Evolutionary conservation across 129 eudicot genomes (phyloP), one percentile per base, ranked within the genome.

Genomic region (Chrysanthemum seticuspe): DNA sequence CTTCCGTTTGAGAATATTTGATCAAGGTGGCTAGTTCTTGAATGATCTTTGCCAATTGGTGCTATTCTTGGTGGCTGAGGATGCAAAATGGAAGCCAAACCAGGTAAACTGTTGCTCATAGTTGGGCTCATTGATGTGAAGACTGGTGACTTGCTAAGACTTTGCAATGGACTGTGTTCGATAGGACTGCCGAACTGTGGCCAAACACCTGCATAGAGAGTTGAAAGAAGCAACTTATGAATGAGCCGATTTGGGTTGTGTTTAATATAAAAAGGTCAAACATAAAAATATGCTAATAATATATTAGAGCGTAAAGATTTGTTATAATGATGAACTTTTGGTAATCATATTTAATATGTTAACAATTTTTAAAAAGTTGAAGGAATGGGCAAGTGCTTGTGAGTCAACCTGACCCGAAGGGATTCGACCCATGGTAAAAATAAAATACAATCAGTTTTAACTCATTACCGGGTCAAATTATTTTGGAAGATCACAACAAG

Each of bases 31-130:
- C 74, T 73, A 21, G 58, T 71, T 70, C 83, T 83, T 58, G 66
- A 74, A 16, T 63, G 85, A 63, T 89, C 92, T 70, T 85, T 87
- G 74, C 96, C 93, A 5, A 89, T 85, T 3, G 96, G 90, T 63
- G 90, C 83, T 67, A 82, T 71, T 74, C 80, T 79, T 40, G 82
- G 21, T 7, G 90, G 68, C 6, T 82, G 91, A 25, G 88, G 48
- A 56, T 80, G 84, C 76, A 89, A 67, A 47, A 87, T 82, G 12
- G 96, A 83, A 74, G 86, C 90, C 77, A 85, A 67, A 16, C 86
- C 90, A 16, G 90, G 90, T 59, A 83, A 73, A 70, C 55, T 73
- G 62, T 71, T 80, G 47, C 83, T 68, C 4, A 74, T 47, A 13
- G 84, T 60, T 2, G 91, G 86, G 70, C 88, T 80, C 76, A 76